Percentiles rank a stretch among this genome's conserved stretches.
phyloP scores from a whole-genome alignment of 441 rosid species.

The Adansonia rubrostipa region DNA sequence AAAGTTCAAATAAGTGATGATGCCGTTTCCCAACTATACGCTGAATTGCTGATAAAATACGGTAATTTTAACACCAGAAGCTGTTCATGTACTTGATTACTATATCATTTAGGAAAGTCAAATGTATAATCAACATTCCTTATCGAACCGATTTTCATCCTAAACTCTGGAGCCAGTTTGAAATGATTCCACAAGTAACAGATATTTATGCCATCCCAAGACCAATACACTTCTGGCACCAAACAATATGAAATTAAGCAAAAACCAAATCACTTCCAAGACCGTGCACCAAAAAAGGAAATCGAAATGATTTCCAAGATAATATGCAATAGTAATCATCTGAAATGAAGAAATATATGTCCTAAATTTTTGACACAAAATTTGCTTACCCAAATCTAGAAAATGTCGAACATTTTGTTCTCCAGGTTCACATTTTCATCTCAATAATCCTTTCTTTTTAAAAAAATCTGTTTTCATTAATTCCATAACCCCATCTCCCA shows the following conservation, averaged over 20 bases:
- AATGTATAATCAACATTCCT: background rate
- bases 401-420: too few relatives aligned
- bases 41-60: background rate
- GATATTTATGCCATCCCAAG: too few relatives aligned
- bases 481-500: slow-evolving; percentile 33
- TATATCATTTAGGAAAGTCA: too few relatives aligned
- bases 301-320: background rate
- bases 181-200: background rate
- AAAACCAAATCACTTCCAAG: background rate
- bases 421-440: background rate
- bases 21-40: background rate
- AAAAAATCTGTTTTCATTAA: background rate
- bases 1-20: background rate
- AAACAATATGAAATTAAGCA: background rate
- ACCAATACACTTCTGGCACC: background rate
- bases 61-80: background rate
- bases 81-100: too few relatives aligned
- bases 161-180: background rate
- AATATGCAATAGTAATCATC: background rate
- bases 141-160: background rate
- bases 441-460: background rate
- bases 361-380: too few relatives aligned
- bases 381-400: too few relatives aligned
- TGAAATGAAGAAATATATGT: slow-evolving; percentile 3
- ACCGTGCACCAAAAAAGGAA: too few relatives aligned